Evolutionary conservation across 2,329 filamentous ascomycete species (phyloP), one percentile per base, ranked within the genome.

Genomic region (Nakataea oryzae): DNA sequence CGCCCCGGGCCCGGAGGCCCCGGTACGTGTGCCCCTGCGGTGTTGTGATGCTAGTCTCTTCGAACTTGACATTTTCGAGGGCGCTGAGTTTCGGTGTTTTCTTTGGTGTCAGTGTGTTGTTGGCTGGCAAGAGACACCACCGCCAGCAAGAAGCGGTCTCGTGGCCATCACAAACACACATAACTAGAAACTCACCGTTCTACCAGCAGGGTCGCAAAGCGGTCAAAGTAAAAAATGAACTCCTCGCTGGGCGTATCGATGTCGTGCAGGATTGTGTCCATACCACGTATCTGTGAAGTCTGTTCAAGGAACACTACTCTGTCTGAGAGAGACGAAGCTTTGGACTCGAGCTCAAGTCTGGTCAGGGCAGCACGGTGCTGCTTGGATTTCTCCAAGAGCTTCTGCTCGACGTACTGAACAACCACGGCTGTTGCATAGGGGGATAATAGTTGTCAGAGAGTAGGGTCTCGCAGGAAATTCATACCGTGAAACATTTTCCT

Each of bases 201-300:
- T 58, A 97, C 84, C 29, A 97, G 80, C 61, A 97, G 79, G n/a
- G 89, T 86, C 2, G 90, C 86, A 50, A 97, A 79, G 50, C 95
- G 85, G 74, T 99, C 92, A 73, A 97, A 97, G 75, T 97, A 97
- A 75, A 97, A 97, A 65, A 96, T 91, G 72, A 97, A 97, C 68
- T 97, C 93, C 71, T 96, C 93, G 55, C 90, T 83, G 8, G 83
- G 79, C 0, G 91, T 93, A 58, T 86, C 82, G 24, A 90, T 88
- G 68, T 95, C 84, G 70, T 96, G 88, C 54, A 99, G 84, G 62
- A 97, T 89, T 0, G 93, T 97, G 72, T 91, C 93, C 84, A 99
- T 96, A 58, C 87, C 93, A 62, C 81, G 82, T 62, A 97, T 81
- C 73, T 99, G 95, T 11, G 87, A 83, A 1, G 90, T 96, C 65